A percentile compares a stretch with the other conserved stretches of the same genome.
phyloP scores from a whole-genome alignment of 805 yeast species.

The Monosporozyma aerobia region DNA sequence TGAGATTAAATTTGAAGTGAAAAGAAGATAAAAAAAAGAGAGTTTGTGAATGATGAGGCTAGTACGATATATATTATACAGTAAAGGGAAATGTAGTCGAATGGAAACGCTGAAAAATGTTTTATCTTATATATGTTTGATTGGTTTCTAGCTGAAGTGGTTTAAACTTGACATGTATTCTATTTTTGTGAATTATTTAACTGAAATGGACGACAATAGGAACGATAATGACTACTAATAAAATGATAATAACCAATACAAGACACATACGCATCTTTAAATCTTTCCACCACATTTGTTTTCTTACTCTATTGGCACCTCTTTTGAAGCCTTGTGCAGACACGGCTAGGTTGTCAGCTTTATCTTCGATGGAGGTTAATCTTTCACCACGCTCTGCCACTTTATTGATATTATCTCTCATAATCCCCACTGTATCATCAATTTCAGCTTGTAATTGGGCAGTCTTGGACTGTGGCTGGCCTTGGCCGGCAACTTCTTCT shows the following conservation, averaged over 20 bases:
- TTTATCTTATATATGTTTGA: no score
- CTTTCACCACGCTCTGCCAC: slow-evolving; percentile 93
- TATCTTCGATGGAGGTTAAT: slow-evolving; percentile 82
- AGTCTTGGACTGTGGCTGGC: slow-evolving; percentile 39
- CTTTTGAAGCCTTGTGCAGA: slow-evolving; percentile 92
- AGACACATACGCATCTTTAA: slow-evolving; percentile 91
- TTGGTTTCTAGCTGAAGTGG: no score
- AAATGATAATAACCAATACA: slow-evolving; percentile 67
- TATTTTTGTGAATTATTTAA: slow-evolving; percentile 7
- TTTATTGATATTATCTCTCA: slow-evolving; percentile 94
- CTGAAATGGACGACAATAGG: slow-evolving; percentile 88
- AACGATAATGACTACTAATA: slow-evolving; percentile 79
- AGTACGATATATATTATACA: neutral
- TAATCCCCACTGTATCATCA: slow-evolving; percentile 92
- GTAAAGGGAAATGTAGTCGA: neutral
- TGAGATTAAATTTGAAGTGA: neutral
- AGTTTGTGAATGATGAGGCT: neutral
- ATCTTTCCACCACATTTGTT: slow-evolving; percentile 99
- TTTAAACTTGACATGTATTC: no score
- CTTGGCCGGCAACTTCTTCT: slow-evolving; percentile 20
- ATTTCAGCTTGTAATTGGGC: slow-evolving; percentile 88
- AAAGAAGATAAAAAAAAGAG: neutral
- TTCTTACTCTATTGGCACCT: slow-evolving; percentile 94
- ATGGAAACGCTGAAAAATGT: no score
- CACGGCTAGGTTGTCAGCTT: slow-evolving; percentile 85